Conservation (phyloP, 176 grass and related monocot genomes). For the Cenchrus fungigraminus region DNA sequence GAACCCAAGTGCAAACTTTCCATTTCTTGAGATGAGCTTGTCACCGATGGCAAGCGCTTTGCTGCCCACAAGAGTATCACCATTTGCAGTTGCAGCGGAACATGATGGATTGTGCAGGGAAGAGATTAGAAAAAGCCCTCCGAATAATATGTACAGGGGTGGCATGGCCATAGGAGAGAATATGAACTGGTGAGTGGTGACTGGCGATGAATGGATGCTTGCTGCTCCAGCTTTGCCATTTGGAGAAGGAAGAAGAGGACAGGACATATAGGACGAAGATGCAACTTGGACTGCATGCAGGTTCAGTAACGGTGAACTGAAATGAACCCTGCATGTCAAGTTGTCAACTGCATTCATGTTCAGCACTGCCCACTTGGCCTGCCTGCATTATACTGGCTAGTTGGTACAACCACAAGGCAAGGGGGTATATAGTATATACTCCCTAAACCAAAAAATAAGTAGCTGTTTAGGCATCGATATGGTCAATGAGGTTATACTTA, state of each 20-base stretch:
- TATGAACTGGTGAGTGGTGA: too few species aligned
- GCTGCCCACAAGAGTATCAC: neutral
- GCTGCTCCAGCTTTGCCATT: too few species aligned
- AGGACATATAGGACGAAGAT: neutral
- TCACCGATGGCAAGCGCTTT: neutral
- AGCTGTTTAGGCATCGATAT: neutral
- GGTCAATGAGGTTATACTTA: neutral
- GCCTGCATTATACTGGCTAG: neutral
- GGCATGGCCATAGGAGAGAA: too few species aligned
- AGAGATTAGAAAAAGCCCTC: too few species aligned
- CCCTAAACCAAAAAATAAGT: neutral
- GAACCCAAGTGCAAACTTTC: constrained; percentile 52
- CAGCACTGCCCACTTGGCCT: neutral
- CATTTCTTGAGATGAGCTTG: constrained; percentile 37
- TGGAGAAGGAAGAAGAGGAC: neutral
- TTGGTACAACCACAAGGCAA: neutral
- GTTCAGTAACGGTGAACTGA: neutral
- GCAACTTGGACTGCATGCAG: neutral
- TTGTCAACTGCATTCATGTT: neutral
- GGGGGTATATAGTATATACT: neutral
- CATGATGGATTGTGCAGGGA: neutral
- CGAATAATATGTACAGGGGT: too few species aligned
- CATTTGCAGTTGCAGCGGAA: neutral
- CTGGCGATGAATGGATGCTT: too few species aligned
- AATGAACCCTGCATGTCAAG: neutral